A percentile compares a stretch with the other conserved stretches of the same genome.
These are phyloP conservation scores for Alternaria gansuensis DNA, from an alignment of 2,329 filamentous ascomycete genomes.

Conservation along the genomic window DNA sequence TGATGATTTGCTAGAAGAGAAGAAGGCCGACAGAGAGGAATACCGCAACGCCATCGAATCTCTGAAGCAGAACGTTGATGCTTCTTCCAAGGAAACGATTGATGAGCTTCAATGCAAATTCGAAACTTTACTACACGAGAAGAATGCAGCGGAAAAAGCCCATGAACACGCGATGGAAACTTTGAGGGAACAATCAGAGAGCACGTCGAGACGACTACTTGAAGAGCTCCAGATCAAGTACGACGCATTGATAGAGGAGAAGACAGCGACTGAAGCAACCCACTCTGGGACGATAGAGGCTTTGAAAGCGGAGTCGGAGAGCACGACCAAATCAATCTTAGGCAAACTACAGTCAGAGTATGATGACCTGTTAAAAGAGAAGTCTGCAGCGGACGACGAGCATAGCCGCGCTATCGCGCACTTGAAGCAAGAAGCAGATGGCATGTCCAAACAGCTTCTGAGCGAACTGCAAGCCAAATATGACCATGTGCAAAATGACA, in stretches of 20 bases:
- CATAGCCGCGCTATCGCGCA: background rate
- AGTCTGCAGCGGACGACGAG: conserved; percentile 17
- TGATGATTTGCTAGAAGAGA: conserved; percentile 41
- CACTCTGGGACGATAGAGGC: conserved; percentile 11
- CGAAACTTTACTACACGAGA: conserved; percentile 39
- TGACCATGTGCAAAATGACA: conserved; percentile 17
- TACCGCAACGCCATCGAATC: conserved; percentile 37
- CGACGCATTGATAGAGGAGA: conserved; percentile 16
- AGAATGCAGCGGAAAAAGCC: conserved; percentile 36
- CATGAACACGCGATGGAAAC: conserved; percentile 39
- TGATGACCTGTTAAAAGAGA: conserved; percentile 32
- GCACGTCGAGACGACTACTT: conserved; percentile 25
- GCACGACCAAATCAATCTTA: conserved; percentile 7
- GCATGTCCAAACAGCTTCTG: conserved; percentile 13
- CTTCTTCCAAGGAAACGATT: conserved; percentile 25
- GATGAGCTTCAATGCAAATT: conserved; percentile 22
- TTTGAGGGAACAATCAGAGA: conserved; percentile 35
- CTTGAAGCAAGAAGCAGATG: conserved; percentile 10
- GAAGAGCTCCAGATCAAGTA: conserved; percentile 28
- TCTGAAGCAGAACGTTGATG: conserved; percentile 41
- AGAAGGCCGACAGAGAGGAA: conserved; percentile 38
- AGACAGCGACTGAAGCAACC: conserved; percentile 4
- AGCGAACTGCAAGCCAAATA: conserved; percentile 27
- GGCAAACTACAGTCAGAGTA: conserved; percentile 28
- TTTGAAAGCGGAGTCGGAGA: conserved; percentile 15